Evolutionary conservation across 768 basidiomycete genomes (phyloP).

Genomic region (Rhodosporidiobolus sp.): DNA sequence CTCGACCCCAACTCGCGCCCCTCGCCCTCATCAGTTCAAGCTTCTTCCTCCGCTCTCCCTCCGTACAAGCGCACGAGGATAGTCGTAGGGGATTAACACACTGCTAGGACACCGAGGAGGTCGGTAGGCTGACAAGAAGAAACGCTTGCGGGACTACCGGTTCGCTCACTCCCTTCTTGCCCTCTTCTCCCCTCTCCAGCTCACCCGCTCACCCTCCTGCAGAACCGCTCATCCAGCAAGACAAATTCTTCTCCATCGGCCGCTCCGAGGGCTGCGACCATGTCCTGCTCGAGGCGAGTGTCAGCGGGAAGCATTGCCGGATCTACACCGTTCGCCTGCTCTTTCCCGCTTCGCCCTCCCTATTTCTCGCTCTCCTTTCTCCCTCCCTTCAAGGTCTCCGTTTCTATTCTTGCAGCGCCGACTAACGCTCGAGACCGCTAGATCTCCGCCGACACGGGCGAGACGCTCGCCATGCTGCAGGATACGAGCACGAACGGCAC

Average conservation of each 20-base stretch:
- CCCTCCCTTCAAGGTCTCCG: not conserved
- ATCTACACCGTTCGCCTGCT: not conserved
- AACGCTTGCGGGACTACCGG: no score
- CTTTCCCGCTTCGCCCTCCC: no score
- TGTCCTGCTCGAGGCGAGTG: not conserved
- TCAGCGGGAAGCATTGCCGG: not conserved
- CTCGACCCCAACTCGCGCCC: no score
- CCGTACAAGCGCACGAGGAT: no score
- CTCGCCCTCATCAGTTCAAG: no score
- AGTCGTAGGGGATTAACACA: no score
- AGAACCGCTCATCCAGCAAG: constrained; percentile 3
- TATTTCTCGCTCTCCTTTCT: not conserved
- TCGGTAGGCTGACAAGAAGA: no score
- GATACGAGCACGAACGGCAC: constrained; percentile 27
- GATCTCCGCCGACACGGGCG: constrained; percentile 24
- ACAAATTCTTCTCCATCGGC: not conserved
- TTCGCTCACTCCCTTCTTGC: no score
- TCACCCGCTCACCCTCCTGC: not conserved
- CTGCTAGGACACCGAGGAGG: no score
- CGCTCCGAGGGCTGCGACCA: not conserved
- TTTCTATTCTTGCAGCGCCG: not conserved
- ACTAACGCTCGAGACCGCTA: not conserved
- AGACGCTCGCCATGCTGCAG: constrained; percentile 18
- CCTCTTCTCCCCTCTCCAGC: no score
- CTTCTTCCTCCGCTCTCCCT: no score